Evolutionary conservation across 345 rosid genomes (phyloP), one percentile per base, ranked within the genome.

Genomic region (Melaleuca quinquenervia): DNA sequence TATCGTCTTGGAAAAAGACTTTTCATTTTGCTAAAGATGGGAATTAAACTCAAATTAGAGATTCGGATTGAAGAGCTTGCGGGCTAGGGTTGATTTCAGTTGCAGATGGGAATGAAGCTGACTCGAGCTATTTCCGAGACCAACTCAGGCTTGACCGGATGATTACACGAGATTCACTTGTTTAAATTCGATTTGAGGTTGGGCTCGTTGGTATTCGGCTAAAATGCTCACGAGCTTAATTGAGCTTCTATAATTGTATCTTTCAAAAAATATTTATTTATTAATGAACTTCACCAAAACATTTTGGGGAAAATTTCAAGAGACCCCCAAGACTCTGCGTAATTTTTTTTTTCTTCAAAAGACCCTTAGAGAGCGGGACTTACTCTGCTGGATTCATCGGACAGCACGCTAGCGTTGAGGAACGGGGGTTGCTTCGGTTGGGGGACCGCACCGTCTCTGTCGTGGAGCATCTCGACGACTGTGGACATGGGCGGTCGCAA

Each of bases 371-470:
- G n/a, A n/a, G n/a, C n/a, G n/a, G n/a, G n/a, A n/a, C n/a, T n/a
- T n/a, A n/a, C n/a, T n/a, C 88, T 82, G 32, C 88, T 84, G 44
- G 76, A 52, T 27, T 86, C 88, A 84, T 51, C 91, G 51, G 91
- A 89, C 52, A 94, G 89, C 87, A 93, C 91, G 84, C 93, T 92
- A 56, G 96, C 91, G 89, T 93, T 93, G 88, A 96, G 86, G 89
- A 96, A 96, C 10, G 97, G 99, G 85, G 99, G 96, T 70, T 96
- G 97, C 82, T 87, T 91, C 21, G 98, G 97, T 5, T 84, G 21
- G 7, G 94, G 95, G 52, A 92, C 85, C 53, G 58, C 85, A 53
- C 56, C 62, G 60, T 92, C 90, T 49, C 22, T 75, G 22, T 90
- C 22, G 50, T 85, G 89, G 22, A 95, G 91, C 96, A 94, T 92